Evolutionary conservation across 2,329 filamentous ascomycete species (phyloP).

Genomic region (Lachnellula occidentalis): DNA sequence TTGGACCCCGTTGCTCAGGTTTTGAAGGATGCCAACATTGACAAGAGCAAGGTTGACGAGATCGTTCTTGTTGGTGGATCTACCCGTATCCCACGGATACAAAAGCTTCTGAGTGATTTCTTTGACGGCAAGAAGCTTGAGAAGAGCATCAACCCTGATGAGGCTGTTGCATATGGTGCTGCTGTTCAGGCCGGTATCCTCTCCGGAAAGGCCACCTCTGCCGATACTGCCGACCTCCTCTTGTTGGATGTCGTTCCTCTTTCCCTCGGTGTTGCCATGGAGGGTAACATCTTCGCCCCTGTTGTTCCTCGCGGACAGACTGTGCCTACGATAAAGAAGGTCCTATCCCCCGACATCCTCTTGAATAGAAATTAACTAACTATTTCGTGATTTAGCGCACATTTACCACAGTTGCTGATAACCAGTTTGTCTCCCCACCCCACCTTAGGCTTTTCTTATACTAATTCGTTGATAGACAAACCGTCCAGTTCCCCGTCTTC

Average conservation of each 20-base stretch:
- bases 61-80: conserved; percentile 98
- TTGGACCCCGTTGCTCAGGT: conserved; percentile 95
- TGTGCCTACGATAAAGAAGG: conserved; percentile 78
- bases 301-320: conserved; percentile 78
- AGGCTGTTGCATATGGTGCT: conserved; percentile 98
- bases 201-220: conserved; percentile 93
- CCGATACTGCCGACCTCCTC: conserved; percentile 89
- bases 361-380: neutral
- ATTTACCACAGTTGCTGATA: conserved; percentile 79
- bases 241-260: conserved; percentile 95
- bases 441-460: conserved; percentile 56
- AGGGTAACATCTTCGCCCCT: conserved; percentile 97
- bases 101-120: conserved; percentile 98
- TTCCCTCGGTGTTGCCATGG: conserved; percentile 98
- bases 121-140: conserved; percentile 99
- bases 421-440: conserved; percentile 67
- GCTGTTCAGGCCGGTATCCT: conserved; percentile 98
- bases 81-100: conserved; percentile 96
- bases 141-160: conserved; percentile 99
- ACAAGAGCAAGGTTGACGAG: conserved; percentile 92
- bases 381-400: conserved; percentile 41
- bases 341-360: too few species aligned
- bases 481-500: conserved; percentile 86
- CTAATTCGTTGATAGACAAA: conserved; percentile 59
- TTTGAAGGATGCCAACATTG: conserved; percentile 81